Evolutionary conservation across 495 filamentous ascomycete genomes (phyloP), one percentile per base, ranked within the genome.

Genomic region (Penicillium canariense): DNA sequence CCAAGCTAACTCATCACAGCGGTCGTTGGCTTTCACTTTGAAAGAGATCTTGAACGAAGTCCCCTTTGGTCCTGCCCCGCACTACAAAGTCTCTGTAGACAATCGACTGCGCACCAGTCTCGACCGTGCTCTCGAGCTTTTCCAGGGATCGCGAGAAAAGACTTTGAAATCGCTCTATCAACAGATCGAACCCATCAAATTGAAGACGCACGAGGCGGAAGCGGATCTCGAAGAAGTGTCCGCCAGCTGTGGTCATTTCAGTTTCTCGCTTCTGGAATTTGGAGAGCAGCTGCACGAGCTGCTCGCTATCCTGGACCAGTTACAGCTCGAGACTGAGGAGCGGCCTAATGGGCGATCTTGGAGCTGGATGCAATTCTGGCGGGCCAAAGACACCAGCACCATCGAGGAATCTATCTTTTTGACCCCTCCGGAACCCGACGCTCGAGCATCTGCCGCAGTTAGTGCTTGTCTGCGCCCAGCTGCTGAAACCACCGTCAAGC

Each of bases 151-250:
- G 14, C 79, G 93, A 59, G 78, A 83, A 31, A 82, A 87, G 47
- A 90, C 92, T 0, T 77, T 98, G 2, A 78, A 83, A 48, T 74
- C 84, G 46, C 76, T 98, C 12, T 97, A 97, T 69, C 85, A 83
- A 54, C 84, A 77, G 36, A 87, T 89, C 50, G 84, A 90, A 48
- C 73, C 89, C 20, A 80, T 82, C 34, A 82, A 81, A 50, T 72
- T 84, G 4, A 77, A 82, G 27, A 80, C 82, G 2, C 75, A 88
- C 28, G 85, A 86, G 35, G 76, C 89, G n/a, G 87, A 93, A 55
- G 94, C 94, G 5, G 94, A 96, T 64, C 87, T 96, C 45, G 94
- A 98, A 67, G 94, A 98, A 69, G 91, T 97, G 8, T 90, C 91
- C 27, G 94, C 94, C 5, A 93, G 90, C 39, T 98, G 94, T 62